These are phyloP conservation scores for Neofusicoccum laricinum DNA, from an alignment of 2,329 filamentous ascomycete genomes.

Conservation along the genomic window DNA sequence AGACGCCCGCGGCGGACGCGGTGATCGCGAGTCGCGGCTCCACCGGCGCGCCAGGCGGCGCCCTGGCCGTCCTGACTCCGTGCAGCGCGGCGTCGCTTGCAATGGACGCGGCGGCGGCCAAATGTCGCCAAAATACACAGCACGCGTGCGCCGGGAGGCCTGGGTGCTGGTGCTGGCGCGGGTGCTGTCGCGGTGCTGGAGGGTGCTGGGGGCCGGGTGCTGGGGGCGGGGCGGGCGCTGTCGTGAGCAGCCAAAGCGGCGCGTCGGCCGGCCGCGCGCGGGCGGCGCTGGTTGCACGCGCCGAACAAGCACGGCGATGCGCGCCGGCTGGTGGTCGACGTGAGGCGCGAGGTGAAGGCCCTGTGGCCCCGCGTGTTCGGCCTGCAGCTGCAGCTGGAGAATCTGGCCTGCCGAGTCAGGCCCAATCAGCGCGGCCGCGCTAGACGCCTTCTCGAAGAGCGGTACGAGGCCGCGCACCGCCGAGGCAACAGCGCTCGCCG, in stretches of 20 bases:
- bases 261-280: not conserved
- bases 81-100: conserved; percentile 4
- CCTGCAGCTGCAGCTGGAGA: not conserved
- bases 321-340: not conserved
- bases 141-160: conserved; percentile 7
- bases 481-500: not conserved
- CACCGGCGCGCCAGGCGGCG: not conserved
- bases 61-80: not conserved
- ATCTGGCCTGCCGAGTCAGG: not conserved
- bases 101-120: conserved; percentile 4
- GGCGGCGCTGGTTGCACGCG: not conserved
- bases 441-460: conserved; percentile 13
- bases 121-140: conserved; percentile 10
- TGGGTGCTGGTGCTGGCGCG: not conserved
- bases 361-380: conserved; percentile 15
- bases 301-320: not conserved
- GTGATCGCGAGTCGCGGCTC: conserved; percentile 8
- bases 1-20: not conserved
- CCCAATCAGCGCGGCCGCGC: conserved; percentile 6
- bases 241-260: conserved; percentile 12
- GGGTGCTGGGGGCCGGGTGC: not conserved
- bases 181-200: not conserved
- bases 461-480: conserved; percentile 7
- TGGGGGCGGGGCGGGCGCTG: not conserved
- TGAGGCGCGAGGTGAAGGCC: not conserved